Conservation (phyloP, 192 early-diverging fungal genomes). For the Coemansia sp. region DNA sequence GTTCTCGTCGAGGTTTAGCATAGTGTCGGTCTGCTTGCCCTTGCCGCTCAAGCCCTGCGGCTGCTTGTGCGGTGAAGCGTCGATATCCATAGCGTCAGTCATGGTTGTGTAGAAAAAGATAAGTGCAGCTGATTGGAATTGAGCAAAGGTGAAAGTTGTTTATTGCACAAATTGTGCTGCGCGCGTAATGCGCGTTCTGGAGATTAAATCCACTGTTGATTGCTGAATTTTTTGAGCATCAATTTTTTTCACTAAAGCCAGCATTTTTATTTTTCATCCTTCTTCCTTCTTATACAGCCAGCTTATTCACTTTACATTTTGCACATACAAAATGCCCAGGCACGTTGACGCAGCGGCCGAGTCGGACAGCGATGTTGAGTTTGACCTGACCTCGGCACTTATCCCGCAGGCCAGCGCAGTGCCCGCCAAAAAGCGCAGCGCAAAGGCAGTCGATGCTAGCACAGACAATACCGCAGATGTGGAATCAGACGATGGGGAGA, state of each 20-base stretch:
- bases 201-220: neutral
- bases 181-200: neutral
- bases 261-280: no score
- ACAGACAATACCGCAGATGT: no score
- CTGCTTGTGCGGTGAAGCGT: constrained; percentile 12
- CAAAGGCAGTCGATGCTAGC: neutral
- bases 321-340: neutral
- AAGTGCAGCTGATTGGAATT: neutral
- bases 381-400: constrained; percentile 52
- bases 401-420: constrained; percentile 34
- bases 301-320: constrained; percentile 4
- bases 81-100: constrained; percentile 52
- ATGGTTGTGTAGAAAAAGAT: constrained; percentile 13
- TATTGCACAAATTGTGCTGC: constrained; percentile 8
- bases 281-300: no score
- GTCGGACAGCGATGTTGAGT: constrained; percentile 47
- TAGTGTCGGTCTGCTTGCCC: constrained; percentile 42
- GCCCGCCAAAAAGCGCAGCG: constrained; percentile 10
- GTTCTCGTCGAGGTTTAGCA: constrained; percentile 12
- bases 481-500: constrained; percentile 10
- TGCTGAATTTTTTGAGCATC: neutral
- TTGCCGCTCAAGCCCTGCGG: constrained; percentile 16
- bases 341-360: constrained; percentile 8
- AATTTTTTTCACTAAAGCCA: no score
- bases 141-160: constrained; percentile 1